Evolutionary conservation across 345 rosid species (phyloP).

Genomic region (Alliaria petiolata): DNA sequence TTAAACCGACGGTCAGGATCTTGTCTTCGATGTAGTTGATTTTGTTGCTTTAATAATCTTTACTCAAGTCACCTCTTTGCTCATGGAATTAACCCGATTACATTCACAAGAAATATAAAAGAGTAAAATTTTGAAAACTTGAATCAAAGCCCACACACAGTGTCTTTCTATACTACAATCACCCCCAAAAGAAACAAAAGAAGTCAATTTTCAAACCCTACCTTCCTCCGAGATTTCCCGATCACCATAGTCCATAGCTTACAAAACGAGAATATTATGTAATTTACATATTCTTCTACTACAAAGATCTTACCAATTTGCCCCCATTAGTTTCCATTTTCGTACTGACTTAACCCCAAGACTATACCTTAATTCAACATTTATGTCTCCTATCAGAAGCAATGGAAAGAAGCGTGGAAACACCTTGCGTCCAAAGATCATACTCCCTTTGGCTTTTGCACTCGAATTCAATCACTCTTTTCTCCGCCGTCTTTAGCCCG

Average conservation of each 20-base stretch:
- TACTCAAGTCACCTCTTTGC: background rate
- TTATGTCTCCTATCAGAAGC: constrained; percentile 46
- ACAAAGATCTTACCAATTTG: background rate
- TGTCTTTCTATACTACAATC: background rate
- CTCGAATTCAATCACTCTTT: constrained; percentile 72
- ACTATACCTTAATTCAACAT: constrained; percentile 32
- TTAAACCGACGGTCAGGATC: no score
- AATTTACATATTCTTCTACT: background rate
- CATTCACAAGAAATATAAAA: background rate
- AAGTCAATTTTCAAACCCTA: background rate
- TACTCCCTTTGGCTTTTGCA: constrained; percentile 74
- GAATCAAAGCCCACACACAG: background rate
- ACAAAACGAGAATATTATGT: no score
- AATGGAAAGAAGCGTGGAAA: constrained; percentile 57
- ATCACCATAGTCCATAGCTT: no score
- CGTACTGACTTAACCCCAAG: background rate
- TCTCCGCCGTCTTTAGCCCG: constrained; percentile 50
- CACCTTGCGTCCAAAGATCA: constrained; percentile 80
- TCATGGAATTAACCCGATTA: background rate
- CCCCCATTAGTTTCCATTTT: constrained; percentile 1
- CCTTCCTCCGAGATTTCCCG: background rate
- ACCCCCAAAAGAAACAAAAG: background rate
- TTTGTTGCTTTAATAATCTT: background rate
- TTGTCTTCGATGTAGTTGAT: background rate
- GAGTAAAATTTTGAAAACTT: background rate